Evolutionary conservation across 129 eudicot species (phyloP), one percentile per base, ranked within the genome.

Genomic region (Tanacetum coccineum): DNA sequence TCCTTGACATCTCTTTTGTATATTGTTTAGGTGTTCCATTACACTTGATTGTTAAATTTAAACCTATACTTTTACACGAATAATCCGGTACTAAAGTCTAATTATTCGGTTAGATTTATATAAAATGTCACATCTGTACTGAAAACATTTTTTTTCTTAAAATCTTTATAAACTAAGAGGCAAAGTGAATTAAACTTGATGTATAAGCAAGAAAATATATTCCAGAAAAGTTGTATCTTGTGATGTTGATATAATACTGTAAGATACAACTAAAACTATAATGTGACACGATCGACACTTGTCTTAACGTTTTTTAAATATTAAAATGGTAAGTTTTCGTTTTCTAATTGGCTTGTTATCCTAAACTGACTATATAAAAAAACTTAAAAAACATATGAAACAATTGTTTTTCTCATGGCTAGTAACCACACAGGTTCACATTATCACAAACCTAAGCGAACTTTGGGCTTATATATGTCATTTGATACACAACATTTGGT

Each of bases 201-300:
- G 13, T 45, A 13, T 2, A 44, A 40, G 40, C 50, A 17, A 62
- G 40, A 62, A 36, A 6, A 7, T 6, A 36, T 36, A 36, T 36
- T 36, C 42, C 36, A 66, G 14, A 49, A 54, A 66, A 66, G 3
- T 47, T 49, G n/a, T 58, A 59, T 57, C 25, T 55, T 56, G 74
- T 69, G 74, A 69, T 56, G n/a, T 68, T 36, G 64, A 68, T 13
- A 9, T n/a, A n/a, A n/a, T n/a, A n/a, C n/a, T n/a, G 55, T 68
- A 14, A 68, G 36, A 36, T 40, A 40, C 54, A 55, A 39, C 22
- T 44, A 39, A 40, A 54, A 19, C 21, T n/a, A 58, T 58, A 36
- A 47, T 68, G 7, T 57, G 62, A 45, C 39, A 21, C 3, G 46
- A 19, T 26, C 13, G 1, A 52, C 30, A 15, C 19, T 15, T 30